Evolutionary conservation across 1,139 yeast genomes (phyloP).

Genomic region (Yamadazyma membranifaciens): DNA sequence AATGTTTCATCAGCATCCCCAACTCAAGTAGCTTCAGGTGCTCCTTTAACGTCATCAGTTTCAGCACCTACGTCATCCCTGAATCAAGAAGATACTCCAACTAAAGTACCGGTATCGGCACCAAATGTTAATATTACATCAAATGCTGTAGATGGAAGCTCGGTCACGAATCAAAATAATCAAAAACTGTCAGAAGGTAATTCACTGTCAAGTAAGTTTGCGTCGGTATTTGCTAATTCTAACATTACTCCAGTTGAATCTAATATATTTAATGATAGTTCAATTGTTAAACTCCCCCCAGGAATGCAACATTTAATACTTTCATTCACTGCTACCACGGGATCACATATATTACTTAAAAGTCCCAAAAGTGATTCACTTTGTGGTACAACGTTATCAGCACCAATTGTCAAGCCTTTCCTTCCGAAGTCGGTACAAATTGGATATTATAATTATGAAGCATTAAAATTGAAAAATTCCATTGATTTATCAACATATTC

Average conservation of each 20-base stretch:
- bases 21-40: not conserved
- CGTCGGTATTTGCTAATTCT: conserved; percentile 1
- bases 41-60: too few species aligned
- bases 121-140: not conserved
- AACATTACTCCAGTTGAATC: conserved; percentile 19
- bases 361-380: conserved; percentile 8
- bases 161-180: not conserved
- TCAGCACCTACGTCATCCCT: too few species aligned
- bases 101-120: not conserved
- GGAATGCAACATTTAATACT: conserved; percentile 68
- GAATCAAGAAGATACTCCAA: conserved; percentile 8
- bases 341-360: conserved; percentile 24
- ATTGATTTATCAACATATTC: conserved; percentile 38
- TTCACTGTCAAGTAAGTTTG: not conserved
- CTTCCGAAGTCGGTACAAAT: conserved; percentile 33
- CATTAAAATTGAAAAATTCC: conserved; percentile 26
- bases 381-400: conserved; percentile 1
- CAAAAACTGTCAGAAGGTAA: too few species aligned
- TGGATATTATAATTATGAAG: conserved; percentile 12
- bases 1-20: not conserved
- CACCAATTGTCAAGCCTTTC: conserved; percentile 35
- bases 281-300: conserved; percentile 58
- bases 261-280: conserved; percentile 36
- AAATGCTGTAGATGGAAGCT: too few species aligned
- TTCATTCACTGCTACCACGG: conserved; percentile 43